These are phyloP conservation scores for Lathyrus tuberosus DNA, from an alignment of 306 rosid genomes.

Conservation along the genomic window DNA sequence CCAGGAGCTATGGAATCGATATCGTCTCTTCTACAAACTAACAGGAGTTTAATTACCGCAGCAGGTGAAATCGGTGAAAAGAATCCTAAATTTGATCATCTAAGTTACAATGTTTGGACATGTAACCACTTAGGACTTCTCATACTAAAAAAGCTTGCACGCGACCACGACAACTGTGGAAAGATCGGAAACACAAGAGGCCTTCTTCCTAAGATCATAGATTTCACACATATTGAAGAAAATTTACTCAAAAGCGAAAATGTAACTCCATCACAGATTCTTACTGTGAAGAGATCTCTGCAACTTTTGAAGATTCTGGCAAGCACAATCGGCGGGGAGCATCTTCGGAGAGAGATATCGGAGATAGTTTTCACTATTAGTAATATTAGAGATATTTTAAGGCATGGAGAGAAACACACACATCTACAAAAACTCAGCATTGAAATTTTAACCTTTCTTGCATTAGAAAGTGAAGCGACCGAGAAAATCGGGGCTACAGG, in stretches of 20 bases:
- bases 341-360: constrained; percentile 69
- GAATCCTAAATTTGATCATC: constrained; percentile 52
- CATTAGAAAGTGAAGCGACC: constrained; percentile 76
- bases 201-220: constrained; percentile 81
- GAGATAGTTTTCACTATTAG: constrained; percentile 83
- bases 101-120: constrained; percentile 62
- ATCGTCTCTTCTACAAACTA: constrained; percentile 70
- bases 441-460: constrained; percentile 71
- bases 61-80: constrained; percentile 81
- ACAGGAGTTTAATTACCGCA: constrained; percentile 56
- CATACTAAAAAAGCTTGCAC: constrained; percentile 79
- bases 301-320: constrained; percentile 86
- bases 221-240: constrained; percentile 73
- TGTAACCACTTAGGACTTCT: constrained; percentile 79
- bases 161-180: constrained; percentile 84
- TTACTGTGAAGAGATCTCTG: constrained; percentile 68
- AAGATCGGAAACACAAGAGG: constrained; percentile 93
- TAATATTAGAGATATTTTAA: constrained; percentile 75
- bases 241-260: constrained; percentile 55
- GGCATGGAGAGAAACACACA: constrained; percentile 67
- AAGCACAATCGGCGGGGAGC: constrained; percentile 78
- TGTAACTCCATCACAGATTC: constrained; percentile 53
- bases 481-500: constrained; percentile 90
- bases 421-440: constrained; percentile 72
- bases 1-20: constrained; percentile 95